These are phyloP conservation scores for Backusella psychrophila DNA, from an alignment of 192 early-diverging fungal genomes.

Conservation along the genomic window DNA sequence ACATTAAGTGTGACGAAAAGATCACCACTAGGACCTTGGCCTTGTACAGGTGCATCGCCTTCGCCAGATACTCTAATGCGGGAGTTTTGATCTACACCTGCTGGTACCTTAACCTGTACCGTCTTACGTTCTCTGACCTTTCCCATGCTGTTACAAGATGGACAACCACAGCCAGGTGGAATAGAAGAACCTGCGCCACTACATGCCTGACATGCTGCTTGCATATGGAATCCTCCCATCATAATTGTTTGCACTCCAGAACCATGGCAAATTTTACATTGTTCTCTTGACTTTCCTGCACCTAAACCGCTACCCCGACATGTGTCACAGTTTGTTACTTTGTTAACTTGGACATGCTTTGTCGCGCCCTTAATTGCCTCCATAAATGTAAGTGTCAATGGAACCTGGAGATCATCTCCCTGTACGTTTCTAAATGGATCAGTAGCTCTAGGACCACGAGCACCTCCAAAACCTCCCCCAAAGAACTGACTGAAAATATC, in stretches of 20 bases:
- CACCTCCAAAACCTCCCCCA: slow-evolving; percentile 42
- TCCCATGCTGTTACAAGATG: slow-evolving; percentile 78
- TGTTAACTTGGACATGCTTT: slow-evolving; percentile 63
- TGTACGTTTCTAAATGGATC: slow-evolving; percentile 22
- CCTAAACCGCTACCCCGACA: slow-evolving; percentile 85
- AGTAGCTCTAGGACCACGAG: slow-evolving; percentile 38
- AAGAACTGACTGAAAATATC: slow-evolving; percentile 35
- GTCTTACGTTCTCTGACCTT: slow-evolving; percentile 71
- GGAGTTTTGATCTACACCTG: slow-evolving; percentile 84
- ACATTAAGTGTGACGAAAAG: slow-evolving; percentile 81
- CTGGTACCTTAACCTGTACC: slow-evolving; percentile 76
- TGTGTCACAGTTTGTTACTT: slow-evolving; percentile 69
- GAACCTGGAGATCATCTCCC: slow-evolving; percentile 65
- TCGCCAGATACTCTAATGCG: slow-evolving; percentile 72
- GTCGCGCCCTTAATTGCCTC: slow-evolving; percentile 82
- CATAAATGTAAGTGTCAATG: slow-evolving; percentile 81
- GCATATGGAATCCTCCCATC: slow-evolving; percentile 91
- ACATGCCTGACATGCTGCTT: slow-evolving; percentile 79
- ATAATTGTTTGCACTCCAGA: slow-evolving; percentile 79
- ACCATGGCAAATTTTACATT: slow-evolving; percentile 78
- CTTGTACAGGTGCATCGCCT: slow-evolving; percentile 80
- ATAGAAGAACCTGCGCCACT: slow-evolving; percentile 78
- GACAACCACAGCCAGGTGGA: slow-evolving; percentile 64
- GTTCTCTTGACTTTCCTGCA: slow-evolving; percentile 64
- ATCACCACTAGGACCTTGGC: slow-evolving; percentile 77